Percentiles rank a stretch among this genome's conserved stretches.
Conservation (phyloP, 352 stramenopile genomes). For the Globisporangium yorkense region DNA sequence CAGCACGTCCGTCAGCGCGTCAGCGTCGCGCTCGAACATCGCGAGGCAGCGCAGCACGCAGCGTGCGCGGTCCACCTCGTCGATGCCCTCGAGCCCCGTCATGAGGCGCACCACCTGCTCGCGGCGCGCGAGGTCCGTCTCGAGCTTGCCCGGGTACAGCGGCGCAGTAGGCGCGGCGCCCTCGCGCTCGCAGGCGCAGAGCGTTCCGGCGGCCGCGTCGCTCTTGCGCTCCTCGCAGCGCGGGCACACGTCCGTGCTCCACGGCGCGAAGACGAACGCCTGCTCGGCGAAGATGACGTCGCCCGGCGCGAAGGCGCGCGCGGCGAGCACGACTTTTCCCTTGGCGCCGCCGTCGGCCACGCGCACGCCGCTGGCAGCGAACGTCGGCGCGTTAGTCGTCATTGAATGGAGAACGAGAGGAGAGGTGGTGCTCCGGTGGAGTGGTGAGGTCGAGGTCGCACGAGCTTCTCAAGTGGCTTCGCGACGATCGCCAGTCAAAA, state of each 20-base stretch:
- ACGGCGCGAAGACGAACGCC: slow-evolving; percentile 65
- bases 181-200: slow-evolving; percentile 32
- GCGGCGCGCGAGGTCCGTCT: slow-evolving; percentile 34
- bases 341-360: slow-evolving; percentile 44
- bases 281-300: slow-evolving; percentile 74
- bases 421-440: background rate
- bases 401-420: background rate
- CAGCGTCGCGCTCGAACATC: slow-evolving; percentile 43
- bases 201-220: slow-evolving; percentile 7
- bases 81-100: slow-evolving; percentile 49
- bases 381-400: slow-evolving; percentile 25
- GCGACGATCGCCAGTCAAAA: background rate
- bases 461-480: no score
- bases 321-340: slow-evolving; percentile 53
- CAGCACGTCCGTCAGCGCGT: slow-evolving; percentile 41
- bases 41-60: slow-evolving; percentile 67
- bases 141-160: slow-evolving; percentile 41
- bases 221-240: slow-evolving; percentile 40
- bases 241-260: slow-evolving; percentile 59
- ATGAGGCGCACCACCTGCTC: slow-evolving; percentile 53
- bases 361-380: slow-evolving; percentile 46
- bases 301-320: slow-evolving; percentile 45
- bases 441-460: no score
- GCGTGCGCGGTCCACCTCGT: slow-evolving; percentile 62
- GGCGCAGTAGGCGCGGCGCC: slow-evolving; percentile 11